Evolutionary conservation across 805 yeast species (phyloP), one percentile per base, ranked within the genome.

Genomic region (Kodamaea jinghongensis): DNA sequence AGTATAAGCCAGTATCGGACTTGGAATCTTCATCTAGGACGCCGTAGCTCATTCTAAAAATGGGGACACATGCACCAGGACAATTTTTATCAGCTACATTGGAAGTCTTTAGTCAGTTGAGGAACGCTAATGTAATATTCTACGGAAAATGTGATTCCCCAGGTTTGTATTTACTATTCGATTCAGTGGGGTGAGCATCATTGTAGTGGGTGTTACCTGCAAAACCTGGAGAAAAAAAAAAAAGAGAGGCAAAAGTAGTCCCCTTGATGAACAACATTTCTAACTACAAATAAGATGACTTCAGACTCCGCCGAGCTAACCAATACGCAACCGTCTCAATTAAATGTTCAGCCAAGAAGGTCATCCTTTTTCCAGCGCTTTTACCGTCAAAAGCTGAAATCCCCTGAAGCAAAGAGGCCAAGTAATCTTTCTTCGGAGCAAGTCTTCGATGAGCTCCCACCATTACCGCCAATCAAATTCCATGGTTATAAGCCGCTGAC

Each of bases 401-500:
- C 30, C 2, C 36, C 30, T 2, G 29, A 14, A 6, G 23, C 36
- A 6, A 20, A 14, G 13, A 22, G 7, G 8, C 30, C 15, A 14
- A 15, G 30, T 30, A 26, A 11, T n/a, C 37, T 6, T 20, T 25
- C 39, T 16, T 9, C 38, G 9, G 12, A 23, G 29, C 23, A 20
- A 16, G 36, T 20, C 17, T 10, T 15, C 61, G 11, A 22, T 11
- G 35, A 12, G 17, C 31, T 31, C 17, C 72, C 71, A 2, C 81
- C 83, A 3, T 60, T 83, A 33, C 71, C 83, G 2, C 79, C 82
- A 0, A 54, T 87, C 8, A 57, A 51, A 13, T 64, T 90, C 12
- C 43, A 41, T 1, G 96, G 96, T 1, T 86, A 86, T 56, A 63
- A 67, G 17, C 51, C 66, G 0, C 56, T 69, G 2, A 86, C 95